Base-by-base conservation (phyloP, 306 rosid genomes). In the Herpetospermum pedunculosum region DNA sequence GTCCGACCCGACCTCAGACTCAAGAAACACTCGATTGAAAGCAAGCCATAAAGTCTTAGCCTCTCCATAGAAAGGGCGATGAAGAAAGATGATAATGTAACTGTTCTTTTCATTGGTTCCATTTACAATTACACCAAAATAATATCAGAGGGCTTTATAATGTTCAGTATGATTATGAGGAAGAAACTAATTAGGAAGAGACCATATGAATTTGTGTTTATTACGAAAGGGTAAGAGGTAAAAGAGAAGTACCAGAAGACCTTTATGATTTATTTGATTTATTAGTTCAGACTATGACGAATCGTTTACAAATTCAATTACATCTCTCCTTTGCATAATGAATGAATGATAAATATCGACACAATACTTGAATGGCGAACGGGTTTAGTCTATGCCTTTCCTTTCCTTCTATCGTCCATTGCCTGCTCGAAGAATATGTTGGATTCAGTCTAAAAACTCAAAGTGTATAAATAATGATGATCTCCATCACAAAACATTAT, bases 321-420 rank as follows among this genome's bases (percentile, higher is more conserved):
- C 14, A 55, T 46, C 23, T 53, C 18, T 57, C 26, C 15, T 26
- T 75, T 73, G 70, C 77, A 65, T 46, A 40, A 75, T 49, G 80
- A 84, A 82, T 74, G 64, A 85, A 79, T 54, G 41, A 57, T 73
- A 73, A 72, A 50, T 75, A 76, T 76, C 25, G 75, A 60, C 77
- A 55, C 52, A 23, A 49, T 30, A 55, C 73, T 76, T 60, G 43
- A 28, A 48, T 16, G 8, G 41, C 2, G 63, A 53, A 8, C 19
- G 25, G 8, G 10, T 4, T n/a, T 3, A 26, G 34, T 49, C 80
- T 85, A 85, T 63, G 69, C 82, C 79, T 83, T 85, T 75, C 82
- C 89, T 72, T 81, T 85, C 84, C 85, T 78, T 52, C 80, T 85
- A 43, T 83, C 89, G 40, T 85, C 87, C 52, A 81, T 52, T 63